Percentiles rank a stretch among this genome's conserved stretches.
These are phyloP conservation scores for Cronartium quercuum DNA, from an alignment of 1,284 basidiomycete genomes.

Conservation along the genomic window DNA sequence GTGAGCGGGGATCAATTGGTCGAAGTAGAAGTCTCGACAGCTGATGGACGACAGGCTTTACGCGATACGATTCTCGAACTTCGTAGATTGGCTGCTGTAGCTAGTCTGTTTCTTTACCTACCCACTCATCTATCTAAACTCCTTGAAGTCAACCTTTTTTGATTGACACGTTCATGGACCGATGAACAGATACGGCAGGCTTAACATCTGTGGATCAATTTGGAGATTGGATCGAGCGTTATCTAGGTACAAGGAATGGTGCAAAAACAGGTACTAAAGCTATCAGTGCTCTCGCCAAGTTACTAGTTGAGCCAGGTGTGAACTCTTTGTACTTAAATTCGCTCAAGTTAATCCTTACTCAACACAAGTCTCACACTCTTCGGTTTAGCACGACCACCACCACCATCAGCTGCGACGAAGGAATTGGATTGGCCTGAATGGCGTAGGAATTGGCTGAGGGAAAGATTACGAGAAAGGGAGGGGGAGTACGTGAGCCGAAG, in stretches of 20 bases:
- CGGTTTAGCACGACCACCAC: not conserved
- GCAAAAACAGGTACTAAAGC: not conserved
- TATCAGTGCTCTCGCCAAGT: not conserved
- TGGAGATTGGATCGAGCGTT: not conserved
- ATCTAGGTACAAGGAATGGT: not conserved
- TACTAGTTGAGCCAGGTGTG: not conserved
- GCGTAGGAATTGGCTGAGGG: constrained; percentile 19
- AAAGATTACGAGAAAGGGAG: constrained; percentile 16
- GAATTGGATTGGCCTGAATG: constrained; percentile 20
- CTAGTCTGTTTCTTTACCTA: constrained; percentile 8
- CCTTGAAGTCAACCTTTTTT: too few relatives aligned
- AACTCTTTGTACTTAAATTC: too few relatives aligned
- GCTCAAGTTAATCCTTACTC: too few relatives aligned
- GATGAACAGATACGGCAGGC: not conserved
- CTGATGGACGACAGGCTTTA: constrained; percentile 11
- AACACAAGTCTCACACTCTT: too few relatives aligned
- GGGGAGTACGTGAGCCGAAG: constrained; percentile 21
- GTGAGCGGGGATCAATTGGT: constrained; percentile 30
- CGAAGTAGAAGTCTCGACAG: constrained; percentile 23
- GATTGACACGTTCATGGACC: too few relatives aligned
- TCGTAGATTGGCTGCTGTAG: constrained; percentile 18
- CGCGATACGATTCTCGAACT: constrained; percentile 29
- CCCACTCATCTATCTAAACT: too few relatives aligned
- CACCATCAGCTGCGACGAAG: not conserved
- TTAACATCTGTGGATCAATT: not conserved